These are phyloP conservation scores for Vicia sativa DNA, from an alignment of 306 rosid species.

Conservation along the genomic window DNA sequence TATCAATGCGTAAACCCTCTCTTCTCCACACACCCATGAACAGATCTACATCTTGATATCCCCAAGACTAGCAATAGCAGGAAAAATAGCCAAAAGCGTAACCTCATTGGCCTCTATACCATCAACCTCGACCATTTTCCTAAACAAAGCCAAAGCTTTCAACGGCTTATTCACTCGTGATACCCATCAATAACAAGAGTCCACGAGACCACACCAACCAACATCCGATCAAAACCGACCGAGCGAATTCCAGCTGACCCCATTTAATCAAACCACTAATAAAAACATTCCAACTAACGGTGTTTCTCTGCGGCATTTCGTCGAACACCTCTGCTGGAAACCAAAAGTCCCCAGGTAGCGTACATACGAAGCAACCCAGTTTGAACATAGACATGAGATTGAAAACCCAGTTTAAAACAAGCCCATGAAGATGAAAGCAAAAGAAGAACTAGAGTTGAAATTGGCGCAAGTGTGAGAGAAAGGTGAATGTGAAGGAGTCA, in stretches of 20 bases:
- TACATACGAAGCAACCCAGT: slow-evolving; percentile 60
- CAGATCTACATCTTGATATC: slow-evolving; percentile 53
- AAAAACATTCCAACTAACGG: slow-evolving; percentile 73
- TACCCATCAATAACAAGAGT: slow-evolving; percentile 68
- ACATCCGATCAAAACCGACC: slow-evolving; percentile 60
- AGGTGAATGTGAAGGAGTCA: slow-evolving; percentile 61
- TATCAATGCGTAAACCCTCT: slow-evolving; percentile 57
- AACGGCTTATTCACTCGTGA: slow-evolving; percentile 49
- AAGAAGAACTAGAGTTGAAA: neutral
- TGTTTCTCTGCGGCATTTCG: slow-evolving; percentile 56
- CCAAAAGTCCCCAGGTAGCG: slow-evolving; percentile 49
- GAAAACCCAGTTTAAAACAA: slow-evolving; percentile 65
- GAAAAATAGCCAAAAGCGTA: slow-evolving; percentile 65
- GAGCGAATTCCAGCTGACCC: slow-evolving; percentile 61
- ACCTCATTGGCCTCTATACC: slow-evolving; percentile 60
- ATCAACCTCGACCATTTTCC: slow-evolving; percentile 54
- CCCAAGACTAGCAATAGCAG: slow-evolving; percentile 62
- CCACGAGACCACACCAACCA: slow-evolving; percentile 66
- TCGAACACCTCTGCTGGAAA: slow-evolving; percentile 47
- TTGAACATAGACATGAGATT: slow-evolving; percentile 60
- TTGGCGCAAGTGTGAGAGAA: slow-evolving; percentile 61
- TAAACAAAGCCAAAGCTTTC: slow-evolving; percentile 57
- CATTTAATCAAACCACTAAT: slow-evolving; percentile 60
- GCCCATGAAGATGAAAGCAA: slow-evolving; percentile 60
- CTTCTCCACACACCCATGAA: slow-evolving; percentile 70